These are phyloP conservation scores for Schoenoplectus tabernaemontani DNA, from an alignment of 202 grass and related monocot genomes.

Conservation along the genomic window DNA sequence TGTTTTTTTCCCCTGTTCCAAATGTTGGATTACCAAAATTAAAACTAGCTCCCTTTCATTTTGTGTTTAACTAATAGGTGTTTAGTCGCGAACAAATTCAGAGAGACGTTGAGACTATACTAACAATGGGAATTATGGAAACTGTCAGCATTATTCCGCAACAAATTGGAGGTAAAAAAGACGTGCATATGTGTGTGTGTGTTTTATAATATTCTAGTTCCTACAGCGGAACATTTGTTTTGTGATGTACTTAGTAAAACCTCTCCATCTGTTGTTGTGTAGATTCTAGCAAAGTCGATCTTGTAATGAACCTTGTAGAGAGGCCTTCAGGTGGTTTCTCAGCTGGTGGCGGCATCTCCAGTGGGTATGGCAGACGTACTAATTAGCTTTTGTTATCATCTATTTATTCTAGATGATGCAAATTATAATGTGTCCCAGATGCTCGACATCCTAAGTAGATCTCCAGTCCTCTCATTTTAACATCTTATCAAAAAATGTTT, in stretches of 20 bases:
- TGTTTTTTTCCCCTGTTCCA: not conserved
- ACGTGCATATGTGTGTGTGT: slow-evolving; percentile 17
- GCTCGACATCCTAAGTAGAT: not conserved
- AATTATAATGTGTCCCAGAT: not conserved
- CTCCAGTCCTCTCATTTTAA: not conserved
- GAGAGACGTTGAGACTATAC: slow-evolving; percentile 91
- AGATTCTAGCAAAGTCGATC: slow-evolving; percentile 93
- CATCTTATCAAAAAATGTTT: not conserved
- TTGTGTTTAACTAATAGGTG: slow-evolving; percentile 43
- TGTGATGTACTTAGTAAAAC: not conserved
- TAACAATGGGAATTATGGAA: slow-evolving; percentile 99
- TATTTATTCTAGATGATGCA: not conserved
- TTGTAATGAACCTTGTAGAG: slow-evolving; percentile 97
- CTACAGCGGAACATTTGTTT: not conserved
- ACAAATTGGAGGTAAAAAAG: slow-evolving; percentile 54
- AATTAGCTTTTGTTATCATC: not conserved
- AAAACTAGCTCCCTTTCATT: slow-evolving; percentile 19
- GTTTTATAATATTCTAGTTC: slow-evolving; percentile 1
- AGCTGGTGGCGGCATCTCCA: slow-evolving; percentile 86
- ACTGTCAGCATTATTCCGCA: slow-evolving; percentile 90
- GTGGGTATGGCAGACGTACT: slow-evolving; percentile 65
- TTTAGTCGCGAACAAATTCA: slow-evolving; percentile 80
- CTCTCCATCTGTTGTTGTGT: slow-evolving; percentile 30
- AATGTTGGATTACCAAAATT: not conserved
- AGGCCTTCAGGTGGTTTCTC: slow-evolving; percentile 66